phyloP scores from a whole-genome alignment of 768 basidiomycete genomes.

The Heimioporus sp. region DNA sequence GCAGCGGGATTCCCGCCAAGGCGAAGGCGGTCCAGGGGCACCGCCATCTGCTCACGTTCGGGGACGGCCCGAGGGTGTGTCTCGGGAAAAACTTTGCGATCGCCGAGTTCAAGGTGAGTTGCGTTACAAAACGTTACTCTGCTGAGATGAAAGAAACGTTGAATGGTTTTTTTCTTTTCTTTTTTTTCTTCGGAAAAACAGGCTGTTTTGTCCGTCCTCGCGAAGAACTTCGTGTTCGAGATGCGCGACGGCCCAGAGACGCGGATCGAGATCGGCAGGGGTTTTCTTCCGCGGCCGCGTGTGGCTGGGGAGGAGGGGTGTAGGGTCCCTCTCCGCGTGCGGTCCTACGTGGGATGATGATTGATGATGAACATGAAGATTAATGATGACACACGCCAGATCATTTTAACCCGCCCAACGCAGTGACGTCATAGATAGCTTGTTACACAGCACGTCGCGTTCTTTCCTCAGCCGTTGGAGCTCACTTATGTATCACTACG shows the following conservation, averaged over 20 bases:
- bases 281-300: constrained; percentile 6
- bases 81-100: constrained; percentile 50
- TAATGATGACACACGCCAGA: too few species aligned
- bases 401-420: too few species aligned
- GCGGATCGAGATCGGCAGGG: constrained; percentile 2
- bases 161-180: too few species aligned
- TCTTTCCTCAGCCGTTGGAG: too few species aligned
- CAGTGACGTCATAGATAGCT: too few species aligned
- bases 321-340: constrained; percentile 21
- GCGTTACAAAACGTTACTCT: too few species aligned
- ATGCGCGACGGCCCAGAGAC: constrained; percentile 35
- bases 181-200: constrained; percentile 20
- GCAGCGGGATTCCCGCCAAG: constrained; percentile 18
- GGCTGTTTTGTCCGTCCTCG: constrained; percentile 42
- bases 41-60: constrained; percentile 49
- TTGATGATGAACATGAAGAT: too few species aligned
- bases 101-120: constrained; percentile 30
- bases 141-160: too few species aligned
- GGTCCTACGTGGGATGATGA: neutral
- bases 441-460: too few species aligned
- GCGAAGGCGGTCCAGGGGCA: constrained; percentile 47
- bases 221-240: constrained; percentile 37
- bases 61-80: constrained; percentile 49
- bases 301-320: constrained; percentile 20
- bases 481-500: too few species aligned